A percentile compares a stretch with the other conserved stretches of the same genome.
Conservation (phyloP, 306 rosid species). For the Castanea mollissima region DNA sequence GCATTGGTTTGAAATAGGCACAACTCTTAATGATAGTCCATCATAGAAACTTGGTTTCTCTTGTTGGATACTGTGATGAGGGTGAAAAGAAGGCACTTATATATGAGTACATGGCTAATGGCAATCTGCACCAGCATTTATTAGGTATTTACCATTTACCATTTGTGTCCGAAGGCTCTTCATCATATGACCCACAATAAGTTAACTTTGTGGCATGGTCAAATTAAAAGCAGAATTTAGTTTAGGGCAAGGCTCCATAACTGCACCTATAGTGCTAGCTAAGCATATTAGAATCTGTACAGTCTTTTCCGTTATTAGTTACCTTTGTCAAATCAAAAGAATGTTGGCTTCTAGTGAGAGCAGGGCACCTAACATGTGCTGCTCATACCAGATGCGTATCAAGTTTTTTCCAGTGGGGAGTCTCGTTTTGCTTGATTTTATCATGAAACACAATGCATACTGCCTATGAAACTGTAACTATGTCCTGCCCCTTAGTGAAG, state of each 20-base stretch:
- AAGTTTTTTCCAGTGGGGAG: too few relatives aligned
- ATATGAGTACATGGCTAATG: constrained; percentile 25
- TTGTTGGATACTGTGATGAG: constrained; percentile 26
- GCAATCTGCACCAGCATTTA: constrained; percentile 11
- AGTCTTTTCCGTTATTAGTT: too few relatives aligned
- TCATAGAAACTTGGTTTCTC: constrained; percentile 32
- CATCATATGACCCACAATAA: background rate
- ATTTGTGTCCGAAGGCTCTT: background rate
- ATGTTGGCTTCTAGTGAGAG: background rate
- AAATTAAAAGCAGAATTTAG: background rate
- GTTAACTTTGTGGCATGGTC: background rate
- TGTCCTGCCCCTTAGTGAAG: too few relatives aligned
- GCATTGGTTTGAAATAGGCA: background rate
- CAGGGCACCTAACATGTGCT: too few relatives aligned
- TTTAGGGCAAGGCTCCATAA: background rate
- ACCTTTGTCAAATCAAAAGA: background rate
- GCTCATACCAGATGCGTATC: too few relatives aligned
- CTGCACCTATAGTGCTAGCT: background rate
- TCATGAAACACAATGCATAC: too few relatives aligned
- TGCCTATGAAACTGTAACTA: too few relatives aligned
- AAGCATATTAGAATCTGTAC: too few relatives aligned
- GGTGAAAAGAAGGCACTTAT: constrained; percentile 12
- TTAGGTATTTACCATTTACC: background rate
- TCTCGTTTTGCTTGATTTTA: too few relatives aligned
- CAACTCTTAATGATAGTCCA: constrained; percentile 10